Base-by-base conservation (phyloP, 805 yeast genomes). In the Sugiyamaella boreocaroliniensis region DNA sequence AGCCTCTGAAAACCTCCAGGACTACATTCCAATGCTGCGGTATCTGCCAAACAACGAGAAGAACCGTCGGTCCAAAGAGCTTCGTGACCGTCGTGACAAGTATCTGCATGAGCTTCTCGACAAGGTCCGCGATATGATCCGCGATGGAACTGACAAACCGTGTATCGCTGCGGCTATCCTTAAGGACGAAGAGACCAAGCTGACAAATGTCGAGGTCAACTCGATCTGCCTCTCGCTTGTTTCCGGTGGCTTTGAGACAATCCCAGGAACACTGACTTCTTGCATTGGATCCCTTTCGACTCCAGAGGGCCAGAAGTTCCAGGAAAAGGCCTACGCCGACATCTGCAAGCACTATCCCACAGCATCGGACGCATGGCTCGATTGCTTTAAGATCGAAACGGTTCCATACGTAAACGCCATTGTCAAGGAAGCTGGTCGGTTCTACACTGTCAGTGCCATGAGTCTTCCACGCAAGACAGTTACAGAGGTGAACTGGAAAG, bases 191-290 rank as follows among this genome's bases (percentile, higher is more conserved):
- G 65, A 63, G 8, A 44, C 60, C 32, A 55, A 55, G 51, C 57
- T 64, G 40, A 53, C 56, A 14, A 60, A 58, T n/a, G 64, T 55
- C 8, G 86, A 83, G 59, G 63, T 80, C 49, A 71, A 72, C 47
- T 78, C 86, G 43, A 74, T 82, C 6, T 84, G 89, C 61, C 68
- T 85, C 44, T 82, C 89, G 0, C 79, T 85, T 81, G 82, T 85
- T 0, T 82, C 89, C 60, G 92, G 89, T 9, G 92, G 92, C 0
- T 69, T 85, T 29, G 92, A 85, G 62, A 85, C 86, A 56, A 78
- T 83, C 1, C 82, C 89, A 0, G 71, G 83, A 37, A 83, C 81
- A 44, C 70, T 85, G 48, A 77, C 78, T 55, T 81, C 83, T 55
- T 72, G 83, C 8, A 62, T 83, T 58, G 85, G 85, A 0, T 84